phyloP scores from a whole-genome alignment of 78 protist species.

The Guillardia theta region DNA sequence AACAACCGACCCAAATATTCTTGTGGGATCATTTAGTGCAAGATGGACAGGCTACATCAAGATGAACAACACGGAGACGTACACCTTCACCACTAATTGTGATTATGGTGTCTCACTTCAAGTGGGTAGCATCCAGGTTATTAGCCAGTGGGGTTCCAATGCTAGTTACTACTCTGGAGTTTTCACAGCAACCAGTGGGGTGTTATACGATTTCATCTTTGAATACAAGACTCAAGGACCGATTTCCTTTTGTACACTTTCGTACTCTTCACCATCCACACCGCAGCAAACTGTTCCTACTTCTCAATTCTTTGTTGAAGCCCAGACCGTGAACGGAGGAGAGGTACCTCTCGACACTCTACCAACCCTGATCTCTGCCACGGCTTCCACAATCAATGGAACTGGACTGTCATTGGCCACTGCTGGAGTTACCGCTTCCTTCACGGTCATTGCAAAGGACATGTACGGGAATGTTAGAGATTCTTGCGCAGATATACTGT shows the following conservation, averaged over 20 bases:
- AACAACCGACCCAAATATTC: not conserved
- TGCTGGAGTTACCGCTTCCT: not conserved
- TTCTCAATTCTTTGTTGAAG: not conserved
- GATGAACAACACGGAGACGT: not conserved
- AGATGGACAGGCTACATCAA: slow-evolving; percentile 5
- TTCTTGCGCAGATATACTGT: not conserved
- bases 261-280: not conserved
- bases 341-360: not conserved
- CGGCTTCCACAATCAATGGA: slow-evolving; percentile 12
- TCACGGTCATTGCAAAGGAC: not conserved
- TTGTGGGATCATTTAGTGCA: not conserved
- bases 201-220: not conserved
- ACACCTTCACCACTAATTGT: slow-evolving; percentile 8
- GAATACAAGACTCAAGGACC: not conserved
- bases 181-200: not conserved
- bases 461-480: slow-evolving; percentile 19
- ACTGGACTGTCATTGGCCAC: slow-evolving; percentile 12
- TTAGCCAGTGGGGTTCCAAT: not conserved
- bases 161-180: not conserved
- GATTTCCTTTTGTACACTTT: not conserved
- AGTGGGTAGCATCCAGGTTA: not conserved
- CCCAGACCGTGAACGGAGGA: not conserved
- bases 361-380: not conserved
- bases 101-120: not conserved
- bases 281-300: not conserved